Evolutionary conservation across 768 basidiomycete species (phyloP), one percentile per base, ranked within the genome.

Genomic region (Artomyces pyxidatus): DNA sequence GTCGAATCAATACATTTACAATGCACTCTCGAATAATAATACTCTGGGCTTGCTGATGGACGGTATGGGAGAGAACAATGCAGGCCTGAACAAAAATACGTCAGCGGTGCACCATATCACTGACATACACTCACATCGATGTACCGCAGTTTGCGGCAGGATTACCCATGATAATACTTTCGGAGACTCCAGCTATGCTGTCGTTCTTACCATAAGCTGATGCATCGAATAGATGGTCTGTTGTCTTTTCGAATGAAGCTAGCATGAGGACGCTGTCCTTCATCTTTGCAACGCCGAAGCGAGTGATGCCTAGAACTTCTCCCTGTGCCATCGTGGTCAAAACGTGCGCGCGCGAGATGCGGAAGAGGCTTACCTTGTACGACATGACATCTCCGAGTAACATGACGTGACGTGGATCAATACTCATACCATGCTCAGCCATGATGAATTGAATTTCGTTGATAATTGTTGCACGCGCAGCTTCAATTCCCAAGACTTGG

Each of bases 131-230:
- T 53, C 62, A 94, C 92, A 97, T 85, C 0, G 92, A 94, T 8
- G 94, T 97, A 23, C 94, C 94, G 60, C 92, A 94, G 60, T 82
- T 87, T 5, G 91, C 86, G 1, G 94, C 93, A 30, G 94, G 84
- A 60, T 95, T 96, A 27, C 94, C 94, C 92, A 99, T 94, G 66
- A 99, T 98, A 63, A 99, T 99, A 63, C 95, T 97, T 66, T 99
- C 96, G 17, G 96, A 98, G 6, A 99, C 95, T 44, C 96, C 96
- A 26, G 90, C 84, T 47, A 99, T 96, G 49, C 78, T 80, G 61
- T 99, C 96, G 43, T 83, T 91, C 68, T 98, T 98, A 10, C 93
- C 91, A 64, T 86, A 94, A 2, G 96, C 89, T 9, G 96, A 86
- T 2, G 96, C 96, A 61, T 99, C 93, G 68, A 99, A 99, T 51